Percentiles rank a stretch among this genome's conserved stretches.
Conservation (phyloP, 78 protist genomes). For the Chrysochromulina parva region DNA sequence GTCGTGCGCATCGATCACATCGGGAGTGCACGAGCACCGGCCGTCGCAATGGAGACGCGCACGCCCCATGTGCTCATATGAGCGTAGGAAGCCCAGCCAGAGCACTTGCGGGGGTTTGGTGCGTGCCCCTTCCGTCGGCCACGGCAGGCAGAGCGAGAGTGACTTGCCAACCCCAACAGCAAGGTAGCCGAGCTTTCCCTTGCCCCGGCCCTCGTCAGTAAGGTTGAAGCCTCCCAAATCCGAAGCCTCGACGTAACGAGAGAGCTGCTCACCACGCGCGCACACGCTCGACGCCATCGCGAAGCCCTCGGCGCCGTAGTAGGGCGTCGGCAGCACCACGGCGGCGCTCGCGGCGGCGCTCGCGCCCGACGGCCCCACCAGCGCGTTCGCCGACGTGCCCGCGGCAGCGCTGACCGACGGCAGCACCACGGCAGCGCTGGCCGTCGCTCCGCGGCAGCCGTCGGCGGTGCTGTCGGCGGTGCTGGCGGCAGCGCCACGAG, state of each 20-base stretch:
- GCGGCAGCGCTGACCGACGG: no score
- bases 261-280: background rate
- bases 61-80: background rate
- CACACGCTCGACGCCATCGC: background rate
- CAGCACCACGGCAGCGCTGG: no score
- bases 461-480: no score
- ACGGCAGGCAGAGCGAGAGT: background rate
- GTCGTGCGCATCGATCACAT: background rate
- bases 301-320: background rate
- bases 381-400: no score
- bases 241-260: background rate
- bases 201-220: background rate
- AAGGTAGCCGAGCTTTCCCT: background rate
- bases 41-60: background rate
- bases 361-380: no score
- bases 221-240: background rate
- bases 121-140: background rate
- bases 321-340: background rate
- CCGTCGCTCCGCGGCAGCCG: no score
- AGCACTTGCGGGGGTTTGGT: background rate
- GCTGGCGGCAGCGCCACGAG: no score
- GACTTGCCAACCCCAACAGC: background rate
- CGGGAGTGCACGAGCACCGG: background rate
- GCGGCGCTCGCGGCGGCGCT: background rate
- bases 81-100: background rate